Evolutionary conservation across 805 yeast genomes (phyloP).

Genomic region (Saccharomycopsis fodiens): DNA sequence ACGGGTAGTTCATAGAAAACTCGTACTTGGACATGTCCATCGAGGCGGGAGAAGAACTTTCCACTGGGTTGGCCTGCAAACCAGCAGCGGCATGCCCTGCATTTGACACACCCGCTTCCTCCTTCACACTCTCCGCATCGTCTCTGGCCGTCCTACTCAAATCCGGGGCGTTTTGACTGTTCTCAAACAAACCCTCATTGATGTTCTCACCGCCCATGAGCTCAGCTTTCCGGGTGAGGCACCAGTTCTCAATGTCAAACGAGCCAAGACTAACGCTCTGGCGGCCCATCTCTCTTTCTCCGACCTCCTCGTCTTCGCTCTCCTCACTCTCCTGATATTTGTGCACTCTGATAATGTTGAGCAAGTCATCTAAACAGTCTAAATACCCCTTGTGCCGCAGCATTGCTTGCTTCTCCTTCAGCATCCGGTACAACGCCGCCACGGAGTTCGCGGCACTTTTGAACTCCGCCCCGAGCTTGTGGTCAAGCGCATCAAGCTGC

Average conservation of each 20-base stretch:
- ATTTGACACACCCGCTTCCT: neutral
- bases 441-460: conserved; percentile 66
- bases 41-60: neutral
- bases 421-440: conserved; percentile 55
- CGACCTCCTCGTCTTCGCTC: conserved; percentile 1
- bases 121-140: neutral
- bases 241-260: conserved; percentile 46
- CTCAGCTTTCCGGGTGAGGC: conserved; percentile 39
- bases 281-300: neutral
- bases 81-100: neutral
- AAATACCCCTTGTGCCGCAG: conserved; percentile 51
- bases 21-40: neutral
- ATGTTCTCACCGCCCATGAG: conserved; percentile 24
- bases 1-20: conserved; percentile 10
- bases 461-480: conserved; percentile 54
- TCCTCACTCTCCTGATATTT: conserved; percentile 1
- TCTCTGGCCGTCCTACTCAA: neutral
- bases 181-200: conserved; percentile 13
- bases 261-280: conserved; percentile 26
- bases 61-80: neutral
- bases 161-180: too few relatives aligned
- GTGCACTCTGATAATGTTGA: conserved; percentile 30
- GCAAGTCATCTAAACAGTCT: conserved; percentile 51
- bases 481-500: conserved; percentile 40
- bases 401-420: conserved; percentile 44